Conservation (phyloP, 1,284 basidiomycete genomes). For the Ganoderma lucidum region DNA sequence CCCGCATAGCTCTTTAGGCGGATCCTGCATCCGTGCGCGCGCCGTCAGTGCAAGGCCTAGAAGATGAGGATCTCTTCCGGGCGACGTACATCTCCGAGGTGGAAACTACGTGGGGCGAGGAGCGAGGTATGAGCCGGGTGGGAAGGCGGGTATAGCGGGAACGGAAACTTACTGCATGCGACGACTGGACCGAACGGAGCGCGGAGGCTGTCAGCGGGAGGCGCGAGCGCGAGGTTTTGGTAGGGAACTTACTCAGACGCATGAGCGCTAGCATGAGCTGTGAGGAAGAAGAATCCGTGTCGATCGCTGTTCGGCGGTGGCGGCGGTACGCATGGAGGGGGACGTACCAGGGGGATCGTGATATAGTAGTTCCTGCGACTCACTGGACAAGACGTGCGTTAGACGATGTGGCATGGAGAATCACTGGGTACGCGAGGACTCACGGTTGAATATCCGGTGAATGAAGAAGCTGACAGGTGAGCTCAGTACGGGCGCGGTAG, state of each 20-base stretch:
- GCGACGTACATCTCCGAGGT: slow-evolving; percentile 45
- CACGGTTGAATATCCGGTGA: slow-evolving; percentile 32
- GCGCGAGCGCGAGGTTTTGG: not conserved
- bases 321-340: not conserved
- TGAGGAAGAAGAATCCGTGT: not conserved
- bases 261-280: slow-evolving; percentile 35
- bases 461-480: slow-evolving; percentile 29
- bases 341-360: slow-evolving; percentile 48
- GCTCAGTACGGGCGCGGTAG: not conserved
- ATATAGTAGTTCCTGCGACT: slow-evolving; percentile 49
- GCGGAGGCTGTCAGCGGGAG: slow-evolving; percentile 1
- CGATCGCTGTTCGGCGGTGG: not conserved
- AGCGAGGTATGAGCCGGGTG: not conserved
- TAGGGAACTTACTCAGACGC: slow-evolving; percentile 30
- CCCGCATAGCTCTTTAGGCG: slow-evolving; percentile 37
- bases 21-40: slow-evolving; percentile 25
- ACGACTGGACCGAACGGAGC: slow-evolving; percentile 20
- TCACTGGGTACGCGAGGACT: not conserved
- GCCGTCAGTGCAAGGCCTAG: not conserved
- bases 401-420: not conserved
- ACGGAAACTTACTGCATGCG: slow-evolving; percentile 22
- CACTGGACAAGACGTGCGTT: slow-evolving; percentile 37
- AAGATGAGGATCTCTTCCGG: not conserved
- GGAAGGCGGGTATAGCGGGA: not conserved
- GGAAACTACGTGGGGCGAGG: slow-evolving; percentile 34